phyloP scores from a whole-genome alignment of 2,329 filamentous ascomycete genomes.

The Aureobasidium sp. region DNA sequence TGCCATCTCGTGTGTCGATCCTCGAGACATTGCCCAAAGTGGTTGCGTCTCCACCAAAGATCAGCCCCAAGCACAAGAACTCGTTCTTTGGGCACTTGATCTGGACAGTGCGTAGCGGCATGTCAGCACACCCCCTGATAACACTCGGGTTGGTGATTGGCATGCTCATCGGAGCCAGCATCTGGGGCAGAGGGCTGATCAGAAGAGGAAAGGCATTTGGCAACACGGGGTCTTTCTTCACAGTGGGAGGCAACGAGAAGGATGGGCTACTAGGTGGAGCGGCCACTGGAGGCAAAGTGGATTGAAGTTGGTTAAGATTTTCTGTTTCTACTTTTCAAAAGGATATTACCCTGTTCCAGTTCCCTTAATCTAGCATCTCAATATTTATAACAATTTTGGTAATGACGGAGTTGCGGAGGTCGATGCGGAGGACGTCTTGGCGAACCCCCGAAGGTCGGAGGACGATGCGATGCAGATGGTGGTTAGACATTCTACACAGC shows the following conservation, averaged over 20 bases:
- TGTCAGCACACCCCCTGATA: conserved; percentile 40
- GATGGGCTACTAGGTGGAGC: conserved; percentile 52
- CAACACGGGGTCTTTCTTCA: conserved; percentile 54
- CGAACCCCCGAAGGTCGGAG: conserved; percentile 1
- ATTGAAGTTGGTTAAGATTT: conserved; percentile 17
- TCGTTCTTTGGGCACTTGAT: conserved; percentile 65
- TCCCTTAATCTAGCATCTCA: neutral
- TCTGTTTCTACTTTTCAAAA: neutral
- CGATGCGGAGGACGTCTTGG: conserved; percentile 6
- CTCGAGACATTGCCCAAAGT: conserved; percentile 76
- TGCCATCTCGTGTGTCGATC: conserved; percentile 82
- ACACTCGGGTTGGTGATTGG: conserved; percentile 51
- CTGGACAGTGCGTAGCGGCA: conserved; percentile 36
- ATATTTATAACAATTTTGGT: neutral
- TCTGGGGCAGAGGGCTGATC: conserved; percentile 28
- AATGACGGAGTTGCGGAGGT: neutral
- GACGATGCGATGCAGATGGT: neutral
- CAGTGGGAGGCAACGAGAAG: conserved; percentile 56
- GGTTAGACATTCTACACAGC: neutral
- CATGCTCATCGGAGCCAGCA: conserved; percentile 30
- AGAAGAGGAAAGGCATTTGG: conserved; percentile 35
- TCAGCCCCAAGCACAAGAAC: conserved; percentile 72
- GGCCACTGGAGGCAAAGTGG: conserved; percentile 23
- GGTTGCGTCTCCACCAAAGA: conserved; percentile 60
- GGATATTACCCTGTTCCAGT: neutral